A percentile compares a stretch with the other conserved stretches of the same genome.
Conservation (phyloP, 192 early-diverging fungal genomes). For the Funneliformis geosporum region DNA sequence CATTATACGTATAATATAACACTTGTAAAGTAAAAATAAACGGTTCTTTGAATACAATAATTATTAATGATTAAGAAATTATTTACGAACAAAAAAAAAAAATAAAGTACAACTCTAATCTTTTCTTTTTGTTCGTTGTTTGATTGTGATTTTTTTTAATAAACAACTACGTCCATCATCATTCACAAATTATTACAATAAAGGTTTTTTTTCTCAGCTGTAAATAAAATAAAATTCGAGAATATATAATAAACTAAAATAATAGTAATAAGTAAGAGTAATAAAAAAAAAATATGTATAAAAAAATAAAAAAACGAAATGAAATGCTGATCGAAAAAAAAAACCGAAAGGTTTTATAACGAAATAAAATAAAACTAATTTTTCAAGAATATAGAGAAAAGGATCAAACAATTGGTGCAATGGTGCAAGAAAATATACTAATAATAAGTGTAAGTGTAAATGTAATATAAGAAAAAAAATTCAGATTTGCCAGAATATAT, state of each 20-base stretch:
- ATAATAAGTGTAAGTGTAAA: neutral
- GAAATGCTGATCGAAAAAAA: neutral
- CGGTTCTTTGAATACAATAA: too few species aligned
- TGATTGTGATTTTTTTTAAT: neutral
- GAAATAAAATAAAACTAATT: neutral
- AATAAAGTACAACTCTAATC: too few species aligned
- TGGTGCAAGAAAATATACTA: neutral
- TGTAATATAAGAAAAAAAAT: constrained; percentile 3
- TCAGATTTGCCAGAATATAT: constrained; percentile 7
- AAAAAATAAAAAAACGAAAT: neutral
- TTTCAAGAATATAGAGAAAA: neutral
- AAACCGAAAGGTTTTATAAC: neutral
- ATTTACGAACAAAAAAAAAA: too few species aligned
- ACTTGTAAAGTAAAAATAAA: neutral
- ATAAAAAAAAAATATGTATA: neutral
- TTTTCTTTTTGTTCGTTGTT: neutral
- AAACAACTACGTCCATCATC: constrained; percentile 20
- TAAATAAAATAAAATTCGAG: neutral
- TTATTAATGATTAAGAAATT: neutral
- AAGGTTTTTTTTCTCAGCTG: neutral
- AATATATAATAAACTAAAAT: neutral
- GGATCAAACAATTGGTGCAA: neutral
- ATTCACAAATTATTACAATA: constrained; percentile 25
- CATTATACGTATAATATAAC: too few species aligned
- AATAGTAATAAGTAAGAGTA: neutral